A percentile compares a stretch with the other conserved stretches of the same genome.
Evolutionary conservation across 768 basidiomycete species (phyloP).

Genomic region (Strobilomyces echinocephalus): DNA sequence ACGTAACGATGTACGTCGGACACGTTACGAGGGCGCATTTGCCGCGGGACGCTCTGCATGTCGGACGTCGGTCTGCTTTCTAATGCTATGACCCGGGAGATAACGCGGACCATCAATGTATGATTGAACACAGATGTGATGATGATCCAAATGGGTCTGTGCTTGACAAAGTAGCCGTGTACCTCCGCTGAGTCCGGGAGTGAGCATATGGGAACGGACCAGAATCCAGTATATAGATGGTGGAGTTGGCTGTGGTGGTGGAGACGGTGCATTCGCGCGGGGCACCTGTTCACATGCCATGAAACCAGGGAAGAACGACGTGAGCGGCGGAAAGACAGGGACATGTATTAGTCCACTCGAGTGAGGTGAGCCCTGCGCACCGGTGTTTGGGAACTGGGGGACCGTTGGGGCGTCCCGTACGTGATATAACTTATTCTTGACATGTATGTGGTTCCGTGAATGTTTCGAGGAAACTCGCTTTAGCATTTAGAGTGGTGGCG

Average conservation of each 20-base stretch:
- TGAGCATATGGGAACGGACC: background rate
- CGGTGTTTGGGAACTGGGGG: constrained; percentile 4
- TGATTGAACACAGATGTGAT: background rate
- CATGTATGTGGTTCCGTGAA: background rate
- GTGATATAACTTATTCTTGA: background rate
- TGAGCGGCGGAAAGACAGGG: background rate
- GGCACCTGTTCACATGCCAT: background rate
- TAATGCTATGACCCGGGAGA: background rate
- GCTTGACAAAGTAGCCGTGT: background rate
- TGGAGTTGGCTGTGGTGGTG: constrained; percentile 1
- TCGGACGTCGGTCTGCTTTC: background rate
- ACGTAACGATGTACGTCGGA: constrained; percentile 11
- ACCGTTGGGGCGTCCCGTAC: background rate
- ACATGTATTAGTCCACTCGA: background rate
- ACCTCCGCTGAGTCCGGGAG: background rate
- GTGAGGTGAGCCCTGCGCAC: background rate
- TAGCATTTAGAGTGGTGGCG: constrained; percentile 11
- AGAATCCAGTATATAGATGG: background rate
- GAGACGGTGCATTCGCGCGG: constrained; percentile 1
- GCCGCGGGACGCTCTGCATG: background rate
- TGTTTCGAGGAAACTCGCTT: constrained; percentile 2
- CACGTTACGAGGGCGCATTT: background rate
- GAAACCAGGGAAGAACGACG: background rate
- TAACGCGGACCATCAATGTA: background rate
- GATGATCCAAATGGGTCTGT: background rate